Evolutionary conservation across 1,139 yeast genomes (phyloP), one percentile per base, ranked within the genome.

Genomic region (Kodamaea derodonti): DNA sequence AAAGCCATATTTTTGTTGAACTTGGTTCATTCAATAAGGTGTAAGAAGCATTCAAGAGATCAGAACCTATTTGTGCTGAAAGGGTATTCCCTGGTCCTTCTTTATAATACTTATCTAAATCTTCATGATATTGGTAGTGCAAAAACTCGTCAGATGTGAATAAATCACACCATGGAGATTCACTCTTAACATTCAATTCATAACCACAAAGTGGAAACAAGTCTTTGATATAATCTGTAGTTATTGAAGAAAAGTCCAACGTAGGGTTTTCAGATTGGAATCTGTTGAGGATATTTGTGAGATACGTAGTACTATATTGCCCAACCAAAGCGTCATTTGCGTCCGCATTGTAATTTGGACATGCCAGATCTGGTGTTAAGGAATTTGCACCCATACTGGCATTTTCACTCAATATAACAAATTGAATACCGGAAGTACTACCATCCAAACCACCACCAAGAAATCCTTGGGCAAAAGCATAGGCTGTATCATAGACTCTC

Each of bases 121-220:
- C 78, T 9, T 47, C 48, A n/a, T 62, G 59, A 51, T 72, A 72
- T 41, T 69, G 72, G 47, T 61, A 69, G 12, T 70, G 70, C 35
- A 72, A 54, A 67, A 71, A 72, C 42, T 72, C 78, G 24, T 62
- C 62, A 44, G 65, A 69, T 20, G 73, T 69, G 52, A 72, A 73
- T 36, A 69, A 53, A 35, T 58, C 61, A 48, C 78, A 72, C 52
- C 72, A 69, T 14, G 61, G 59, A 18, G 76, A 69, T 27, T 52
- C 48, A 14, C 75, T 76, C 39, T 57, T 64, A 8, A 72, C 70
- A 24, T 72, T 74, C 26, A 72, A 59, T 45, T 72, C 78, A 45
- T 63, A 72, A 4, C 72, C 71, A 47, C 78, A 72, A 40, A 71
- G 46, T 31, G 58, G 57, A 48, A 72, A 76, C 47, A 70, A 41